Conservation (phyloP, 257 asterid species). For the Solanum raphanifolium region DNA sequence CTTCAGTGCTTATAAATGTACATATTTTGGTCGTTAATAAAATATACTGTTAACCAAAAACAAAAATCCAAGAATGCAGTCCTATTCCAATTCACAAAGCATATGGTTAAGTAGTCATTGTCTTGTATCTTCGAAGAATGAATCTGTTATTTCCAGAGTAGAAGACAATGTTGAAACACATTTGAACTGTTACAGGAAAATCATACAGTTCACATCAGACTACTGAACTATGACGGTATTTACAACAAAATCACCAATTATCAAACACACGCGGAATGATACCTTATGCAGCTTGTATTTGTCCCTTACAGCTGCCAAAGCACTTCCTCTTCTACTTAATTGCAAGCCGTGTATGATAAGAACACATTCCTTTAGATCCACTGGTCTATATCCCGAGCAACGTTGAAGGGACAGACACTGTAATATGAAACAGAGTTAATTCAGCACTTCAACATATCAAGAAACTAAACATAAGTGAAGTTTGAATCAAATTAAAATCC, state of each 20-base stretch:
- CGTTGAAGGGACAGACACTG: slow-evolving; percentile 29
- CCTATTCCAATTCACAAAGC: background rate
- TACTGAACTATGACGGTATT: background rate
- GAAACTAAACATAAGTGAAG: background rate
- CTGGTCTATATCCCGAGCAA: slow-evolving; percentile 49
- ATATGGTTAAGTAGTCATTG: background rate
- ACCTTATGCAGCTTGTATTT: slow-evolving; percentile 80
- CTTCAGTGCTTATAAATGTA: background rate
- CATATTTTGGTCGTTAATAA: background rate
- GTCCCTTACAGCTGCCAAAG: slow-evolving; percentile 52
- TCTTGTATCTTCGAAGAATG: slow-evolving; percentile 23
- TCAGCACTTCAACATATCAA: background rate
- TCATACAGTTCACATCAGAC: background rate
- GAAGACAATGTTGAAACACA: slow-evolving; percentile 46
- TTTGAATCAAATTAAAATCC: background rate
- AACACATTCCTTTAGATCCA: slow-evolving; percentile 58
- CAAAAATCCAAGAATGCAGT: background rate
- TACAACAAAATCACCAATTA: background rate
- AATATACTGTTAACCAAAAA: background rate
- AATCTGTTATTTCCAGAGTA: slow-evolving; percentile 38
- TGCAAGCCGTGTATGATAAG: slow-evolving; percentile 59
- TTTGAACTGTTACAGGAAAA: slow-evolving; percentile 54
- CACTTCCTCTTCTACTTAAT: slow-evolving; percentile 36
- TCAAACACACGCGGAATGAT: background rate
- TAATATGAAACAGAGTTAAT: background rate